Conservation (phyloP, 495 filamentous ascomycete genomes). For the Parachaetomium inaequale region DNA sequence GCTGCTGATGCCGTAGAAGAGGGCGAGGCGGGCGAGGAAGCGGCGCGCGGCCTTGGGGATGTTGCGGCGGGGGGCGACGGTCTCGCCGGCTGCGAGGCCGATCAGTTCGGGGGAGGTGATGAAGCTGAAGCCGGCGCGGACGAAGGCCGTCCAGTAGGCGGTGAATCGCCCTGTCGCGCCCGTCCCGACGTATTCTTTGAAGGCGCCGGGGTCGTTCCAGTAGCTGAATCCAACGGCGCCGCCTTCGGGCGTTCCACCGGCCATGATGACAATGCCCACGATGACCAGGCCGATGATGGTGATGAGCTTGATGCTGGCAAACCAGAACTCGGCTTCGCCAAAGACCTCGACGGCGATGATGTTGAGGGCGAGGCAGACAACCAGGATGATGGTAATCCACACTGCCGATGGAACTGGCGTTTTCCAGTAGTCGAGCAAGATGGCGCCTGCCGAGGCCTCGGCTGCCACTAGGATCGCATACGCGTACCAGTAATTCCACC, state of each 20-base stretch:
- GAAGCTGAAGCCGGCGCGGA: slow-evolving; percentile 48
- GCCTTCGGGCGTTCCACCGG: slow-evolving; percentile 58
- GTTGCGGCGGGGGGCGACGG: slow-evolving; percentile 69
- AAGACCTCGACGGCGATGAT: slow-evolving; percentile 52
- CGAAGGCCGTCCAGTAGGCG: slow-evolving; percentile 47
- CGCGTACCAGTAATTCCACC: slow-evolving; percentile 67
- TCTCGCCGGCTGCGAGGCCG: slow-evolving; percentile 70
- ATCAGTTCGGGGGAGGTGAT: slow-evolving; percentile 50
- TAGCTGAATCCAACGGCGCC: slow-evolving; percentile 60
- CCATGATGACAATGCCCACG: slow-evolving; percentile 68
- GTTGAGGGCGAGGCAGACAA: slow-evolving; percentile 43
- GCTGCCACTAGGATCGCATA: slow-evolving; percentile 50
- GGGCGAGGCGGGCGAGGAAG: slow-evolving; percentile 64
- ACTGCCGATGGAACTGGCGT: slow-evolving; percentile 49
- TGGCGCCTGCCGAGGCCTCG: slow-evolving; percentile 48
- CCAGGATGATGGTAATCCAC: slow-evolving; percentile 56
- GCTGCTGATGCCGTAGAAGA: slow-evolving; percentile 69
- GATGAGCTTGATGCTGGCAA: slow-evolving; percentile 64
- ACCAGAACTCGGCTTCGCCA: slow-evolving; percentile 64
- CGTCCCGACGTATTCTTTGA: slow-evolving; percentile 53
- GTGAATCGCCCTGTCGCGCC: slow-evolving; percentile 51
- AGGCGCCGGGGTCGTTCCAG: slow-evolving; percentile 70
- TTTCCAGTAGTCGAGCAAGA: slow-evolving; percentile 56
- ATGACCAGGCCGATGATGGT: slow-evolving; percentile 67
- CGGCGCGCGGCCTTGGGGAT: slow-evolving; percentile 69